Evolutionary conservation across 257 asterid genomes (phyloP), one percentile per base, ranked within the genome.

Genomic region (Vinca minor): DNA sequence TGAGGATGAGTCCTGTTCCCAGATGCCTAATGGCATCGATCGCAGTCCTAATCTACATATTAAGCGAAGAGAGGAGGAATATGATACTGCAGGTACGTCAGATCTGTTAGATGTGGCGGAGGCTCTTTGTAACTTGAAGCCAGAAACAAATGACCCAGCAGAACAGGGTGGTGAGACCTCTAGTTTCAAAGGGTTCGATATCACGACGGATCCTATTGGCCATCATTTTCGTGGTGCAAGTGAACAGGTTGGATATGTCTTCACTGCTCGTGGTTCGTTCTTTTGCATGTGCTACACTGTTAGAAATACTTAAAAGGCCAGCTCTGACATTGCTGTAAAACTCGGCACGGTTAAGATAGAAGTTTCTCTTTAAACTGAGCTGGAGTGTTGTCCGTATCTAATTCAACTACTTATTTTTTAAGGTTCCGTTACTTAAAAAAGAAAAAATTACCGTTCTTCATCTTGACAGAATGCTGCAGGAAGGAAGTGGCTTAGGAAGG

Each of bases 401-500:
- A 1, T 12, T n/a, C 18, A 26, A 34, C 5, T 8, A 38, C 28
- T 70, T 18, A 25, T 44, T 53, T n/a, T 50, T 17, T 12, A 29
- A 26, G 32, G 23, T 31, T 44, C 44, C 1, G 5, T 66, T 18
- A 46, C 21, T 44, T 42, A 17, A 13, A 42, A 35, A 42, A 45
- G 14, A 8, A 31, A 35, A 34, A 35, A 14, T 7, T 63, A 47
- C 41, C 17, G 5, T 54, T 70, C 63, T 25, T 28, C 68, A 46
- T 55, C 42, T 73, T 81, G 76, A 67, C 87, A 93, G 96, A 87
- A 73, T 71, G 81, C 63, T 58, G 85, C 96, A 67, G 82, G 87
- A 57, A 90, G 94, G 80, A 93, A 86, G 82, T 93, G 99, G 99
- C 95, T 93, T 65, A 86, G 74, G 90, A 93, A 90, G 81, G 91